Evolutionary conservation across 1,139 yeast genomes (phyloP), one percentile per base, ranked within the genome.

Genomic region (Lodderomyces margitis): DNA sequence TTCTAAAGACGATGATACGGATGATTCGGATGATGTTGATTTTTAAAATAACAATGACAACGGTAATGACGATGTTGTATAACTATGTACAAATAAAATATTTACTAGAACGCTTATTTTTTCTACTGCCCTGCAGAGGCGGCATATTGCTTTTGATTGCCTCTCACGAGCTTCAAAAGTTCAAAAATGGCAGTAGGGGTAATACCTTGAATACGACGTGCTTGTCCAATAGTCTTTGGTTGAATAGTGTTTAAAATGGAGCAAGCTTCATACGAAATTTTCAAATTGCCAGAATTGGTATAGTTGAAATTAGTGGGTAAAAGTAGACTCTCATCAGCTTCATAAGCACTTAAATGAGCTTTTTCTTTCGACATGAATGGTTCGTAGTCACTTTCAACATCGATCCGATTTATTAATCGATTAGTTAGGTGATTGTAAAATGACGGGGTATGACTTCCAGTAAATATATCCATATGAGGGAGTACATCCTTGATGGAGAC

Each of bases 161-260:
- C 60, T 43, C 58, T 63, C 3, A 70, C 75, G 41, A 73, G 55
- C 46, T 68, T 70, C 49, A 79, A 83, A 33, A 85, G 68, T 52
- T 83, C 89, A 53, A 83, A 83, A 3, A 83, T 67, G 0, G 91
- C 84, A 2, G 89, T 87, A 0, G 98, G 96, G 0, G 98, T 92
- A 1, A 92, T 83, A 0, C 98, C 98, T 56, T 92, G 95, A 14
- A 91, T 85, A 51, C 98, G 74, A 56, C 96, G 75, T 0, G 98
- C 98, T 58, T 92, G 98, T 0, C 98, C 98, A 38, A 92, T 79
- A 0, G 97, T 92, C 43, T 78, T 79, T 0, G 98, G 98, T 48
- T 87, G 85, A 11, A 88, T 79, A 5, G 76, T 74, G 54, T 88
- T 87, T 44, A 92, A 70, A 17, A 87, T 64, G 27, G 71, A 70